Evolutionary conservation across 2,329 filamentous ascomycete species (phyloP).

Genomic region (Hypoxylon rubiginosum): DNA sequence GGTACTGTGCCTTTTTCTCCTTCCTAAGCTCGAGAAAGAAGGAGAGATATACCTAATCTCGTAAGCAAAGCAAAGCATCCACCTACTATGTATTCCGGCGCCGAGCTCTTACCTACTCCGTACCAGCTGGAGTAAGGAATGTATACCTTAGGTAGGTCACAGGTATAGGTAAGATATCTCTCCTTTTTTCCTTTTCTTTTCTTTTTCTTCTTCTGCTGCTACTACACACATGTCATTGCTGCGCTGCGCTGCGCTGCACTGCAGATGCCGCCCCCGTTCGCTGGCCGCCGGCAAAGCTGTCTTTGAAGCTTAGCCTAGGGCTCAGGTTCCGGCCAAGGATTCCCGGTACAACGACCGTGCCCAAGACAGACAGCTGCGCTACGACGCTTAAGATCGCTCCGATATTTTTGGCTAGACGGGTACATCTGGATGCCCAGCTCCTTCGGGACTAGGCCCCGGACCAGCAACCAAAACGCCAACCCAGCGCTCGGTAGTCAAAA

Average conservation of each 20-base stretch:
- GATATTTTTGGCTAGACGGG: conserved; percentile 47
- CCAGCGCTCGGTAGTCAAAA: conserved; percentile 33
- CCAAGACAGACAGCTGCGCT: conserved; percentile 48
- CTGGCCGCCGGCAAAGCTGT: conserved; percentile 42
- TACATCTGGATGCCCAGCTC: conserved; percentile 39
- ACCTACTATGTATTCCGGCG: conserved; percentile 18
- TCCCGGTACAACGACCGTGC: conserved; percentile 42
- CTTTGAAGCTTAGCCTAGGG: conserved; percentile 43
- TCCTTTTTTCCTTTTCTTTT: too few relatives aligned
- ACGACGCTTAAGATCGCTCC: conserved; percentile 45
- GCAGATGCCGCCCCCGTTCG: conserved; percentile 37
- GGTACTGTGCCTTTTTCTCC: not conserved
- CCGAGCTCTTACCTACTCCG: not conserved
- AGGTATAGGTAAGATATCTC: not conserved
- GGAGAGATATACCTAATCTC: conserved; percentile 36
- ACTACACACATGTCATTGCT: conserved; percentile 10
- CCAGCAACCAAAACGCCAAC: conserved; percentile 15
- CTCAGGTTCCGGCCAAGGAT: conserved; percentile 39
- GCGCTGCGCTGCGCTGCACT: conserved; percentile 22
- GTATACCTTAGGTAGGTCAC: not conserved
- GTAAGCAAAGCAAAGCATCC: conserved; percentile 30
- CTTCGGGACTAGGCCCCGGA: conserved; percentile 40
- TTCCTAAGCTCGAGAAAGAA: conserved; percentile 20
- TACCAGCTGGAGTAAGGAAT: not conserved
- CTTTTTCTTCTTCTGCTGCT: not conserved